Evolutionary conservation across 1,284 basidiomycete species (phyloP).

Genomic region (Leccinum fallax): DNA sequence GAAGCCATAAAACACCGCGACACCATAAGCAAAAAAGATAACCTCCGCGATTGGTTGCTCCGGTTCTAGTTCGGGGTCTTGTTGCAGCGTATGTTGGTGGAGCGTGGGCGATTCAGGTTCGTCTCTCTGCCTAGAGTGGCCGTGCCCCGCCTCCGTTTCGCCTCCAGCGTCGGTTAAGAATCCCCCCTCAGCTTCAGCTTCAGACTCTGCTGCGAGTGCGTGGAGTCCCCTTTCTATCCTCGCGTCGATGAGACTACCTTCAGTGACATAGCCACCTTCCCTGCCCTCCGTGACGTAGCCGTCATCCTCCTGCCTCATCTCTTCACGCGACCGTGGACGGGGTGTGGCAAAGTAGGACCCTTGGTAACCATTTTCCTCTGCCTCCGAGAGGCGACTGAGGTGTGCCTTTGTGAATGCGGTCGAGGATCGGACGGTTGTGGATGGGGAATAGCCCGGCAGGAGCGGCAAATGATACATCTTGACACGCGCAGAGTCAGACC

Average conservation of each 20-base stretch:
- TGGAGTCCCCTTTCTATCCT: constrained; percentile 9
- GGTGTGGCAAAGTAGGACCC: constrained; percentile 74
- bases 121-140: not conserved
- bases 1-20: constrained; percentile 88
- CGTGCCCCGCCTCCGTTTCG: constrained; percentile 19
- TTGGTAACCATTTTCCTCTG: constrained; percentile 89
- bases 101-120: constrained; percentile 1
- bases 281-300: constrained; percentile 30
- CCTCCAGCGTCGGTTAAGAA: constrained; percentile 16
- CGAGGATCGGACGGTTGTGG: constrained; percentile 84
- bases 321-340: constrained; percentile 23
- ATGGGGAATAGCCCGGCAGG: constrained; percentile 87
- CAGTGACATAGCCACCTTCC: constrained; percentile 31
- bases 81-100: constrained; percentile 2
- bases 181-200: constrained; percentile 15
- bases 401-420: constrained; percentile 65
- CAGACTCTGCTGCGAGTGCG: constrained; percentile 15
- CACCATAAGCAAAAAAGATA: constrained; percentile 86
- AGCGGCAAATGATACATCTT: constrained; percentile 92
- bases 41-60: constrained; percentile 72
- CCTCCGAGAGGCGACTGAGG: constrained; percentile 75
- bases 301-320: constrained; percentile 34
- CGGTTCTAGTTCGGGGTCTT: constrained; percentile 18
- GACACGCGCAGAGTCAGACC: constrained; percentile 1
- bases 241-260: constrained; percentile 18